phyloP scores from a whole-genome alignment of 225 moss, liverwort and hornwort species.

The Pseudisothecium myosuroides region DNA sequence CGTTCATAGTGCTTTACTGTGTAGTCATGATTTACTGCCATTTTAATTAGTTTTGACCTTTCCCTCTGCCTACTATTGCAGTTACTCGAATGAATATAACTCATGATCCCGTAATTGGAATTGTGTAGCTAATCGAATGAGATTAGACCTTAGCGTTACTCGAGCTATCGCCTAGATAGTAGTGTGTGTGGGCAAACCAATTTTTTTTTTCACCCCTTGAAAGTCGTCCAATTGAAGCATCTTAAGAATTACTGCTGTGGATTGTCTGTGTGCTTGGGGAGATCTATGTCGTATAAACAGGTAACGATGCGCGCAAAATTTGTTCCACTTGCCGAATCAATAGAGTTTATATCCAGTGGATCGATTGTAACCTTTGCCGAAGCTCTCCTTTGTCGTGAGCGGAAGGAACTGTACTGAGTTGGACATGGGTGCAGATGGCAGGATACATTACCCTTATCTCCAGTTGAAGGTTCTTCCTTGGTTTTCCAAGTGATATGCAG shows the following conservation, averaged over 20 bases:
- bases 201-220: background rate
- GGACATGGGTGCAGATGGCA: conserved; percentile 67
- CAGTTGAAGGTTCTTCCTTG: conserved; percentile 81
- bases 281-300: background rate
- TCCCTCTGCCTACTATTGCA: background rate
- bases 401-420: background rate
- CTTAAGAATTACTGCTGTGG: background rate
- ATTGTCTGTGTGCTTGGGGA: background rate
- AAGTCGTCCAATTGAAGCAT: background rate
- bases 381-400: background rate
- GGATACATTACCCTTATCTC: conserved; percentile 91
- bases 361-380: background rate
- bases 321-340: background rate
- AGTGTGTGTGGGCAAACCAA: background rate
- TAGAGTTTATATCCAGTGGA: background rate
- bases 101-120: background rate
- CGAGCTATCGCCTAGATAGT: background rate
- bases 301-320: background rate
- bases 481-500: conserved; percentile 94
- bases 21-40: background rate
- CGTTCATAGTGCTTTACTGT: background rate
- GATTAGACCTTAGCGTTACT: background rate
- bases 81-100: background rate
- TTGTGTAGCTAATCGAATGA: background rate
- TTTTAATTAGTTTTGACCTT: background rate